A percentile compares a stretch with the other conserved stretches of the same genome.
Evolutionary conservation across 2,329 filamentous ascomycete genomes (phyloP).

Genomic region (Colletotrichum simmondsii): DNA sequence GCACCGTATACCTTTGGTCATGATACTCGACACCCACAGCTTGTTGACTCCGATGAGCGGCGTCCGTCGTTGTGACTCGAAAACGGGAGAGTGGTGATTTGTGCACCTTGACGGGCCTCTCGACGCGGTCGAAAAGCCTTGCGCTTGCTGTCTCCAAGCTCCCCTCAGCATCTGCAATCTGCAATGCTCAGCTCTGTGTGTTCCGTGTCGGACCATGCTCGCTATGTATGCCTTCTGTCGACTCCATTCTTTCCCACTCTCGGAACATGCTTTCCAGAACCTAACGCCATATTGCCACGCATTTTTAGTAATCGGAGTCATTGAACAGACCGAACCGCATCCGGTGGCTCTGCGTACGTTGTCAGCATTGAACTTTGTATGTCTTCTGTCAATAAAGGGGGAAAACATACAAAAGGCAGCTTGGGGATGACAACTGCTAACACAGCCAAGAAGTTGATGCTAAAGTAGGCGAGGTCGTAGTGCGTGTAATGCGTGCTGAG

Average conservation of each 20-base stretch:
- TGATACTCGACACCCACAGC: neutral
- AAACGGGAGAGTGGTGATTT: constrained; percentile 4
- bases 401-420: constrained; percentile 83
- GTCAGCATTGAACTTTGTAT: constrained; percentile 39
- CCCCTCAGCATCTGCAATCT: constrained; percentile 1
- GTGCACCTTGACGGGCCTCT: constrained; percentile 11
- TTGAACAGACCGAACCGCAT: constrained; percentile 82
- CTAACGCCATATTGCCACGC: constrained; percentile 28
- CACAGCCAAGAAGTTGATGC: constrained; percentile 94
- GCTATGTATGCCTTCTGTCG: constrained; percentile 33
- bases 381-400: neutral
- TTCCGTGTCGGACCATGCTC: constrained; percentile 29
- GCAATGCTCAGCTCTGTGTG: constrained; percentile 13
- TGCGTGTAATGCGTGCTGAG: constrained; percentile 99
- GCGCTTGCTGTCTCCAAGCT: constrained; percentile 9
- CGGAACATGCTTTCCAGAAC: constrained; percentile 27
- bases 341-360: constrained; percentile 73
- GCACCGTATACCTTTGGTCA: neutral
- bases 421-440: constrained; percentile 96
- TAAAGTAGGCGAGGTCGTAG: constrained; percentile 96
- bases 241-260: constrained; percentile 30
- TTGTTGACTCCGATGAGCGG: constrained; percentile 11
- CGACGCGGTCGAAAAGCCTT: constrained; percentile 11
- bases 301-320: constrained; percentile 67
- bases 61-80: constrained; percentile 6